Evolutionary conservation across 805 yeast genomes (phyloP).

Genomic region (Metschnikowia shivogae): DNA sequence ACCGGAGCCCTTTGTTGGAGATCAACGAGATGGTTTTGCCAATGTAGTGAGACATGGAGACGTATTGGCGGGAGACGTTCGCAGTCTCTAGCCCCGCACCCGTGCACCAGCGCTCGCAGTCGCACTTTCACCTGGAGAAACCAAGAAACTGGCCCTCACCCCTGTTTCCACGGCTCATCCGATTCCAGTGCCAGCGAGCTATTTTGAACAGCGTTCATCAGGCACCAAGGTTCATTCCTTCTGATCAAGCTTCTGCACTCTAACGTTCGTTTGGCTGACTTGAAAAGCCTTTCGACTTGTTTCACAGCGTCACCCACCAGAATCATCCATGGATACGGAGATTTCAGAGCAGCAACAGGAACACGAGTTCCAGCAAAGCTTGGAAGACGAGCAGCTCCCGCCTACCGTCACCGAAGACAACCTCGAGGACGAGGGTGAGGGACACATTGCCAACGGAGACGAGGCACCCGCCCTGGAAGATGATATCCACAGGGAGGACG

Average conservation of each 20-base stretch:
- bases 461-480: slow-evolving; percentile 7
- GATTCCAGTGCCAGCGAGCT: too few species aligned
- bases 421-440: slow-evolving; percentile 14
- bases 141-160: too few species aligned
- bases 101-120: slow-evolving; percentile 1
- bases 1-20: slow-evolving; percentile 76
- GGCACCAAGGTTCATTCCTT: too few species aligned
- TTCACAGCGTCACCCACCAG: too few species aligned
- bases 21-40: slow-evolving; percentile 85
- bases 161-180: too few species aligned
- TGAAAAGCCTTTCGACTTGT: too few species aligned
- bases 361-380: slow-evolving; percentile 11
- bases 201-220: too few species aligned
- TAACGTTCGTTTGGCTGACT: too few species aligned
- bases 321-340: neutral
- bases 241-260: too few species aligned
- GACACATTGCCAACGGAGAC: slow-evolving; percentile 9
- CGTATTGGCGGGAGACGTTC: neutral
- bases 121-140: too few species aligned
- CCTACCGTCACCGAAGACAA: slow-evolving; percentile 11
- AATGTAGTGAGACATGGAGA: slow-evolving; percentile 79
- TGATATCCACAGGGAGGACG: neutral
- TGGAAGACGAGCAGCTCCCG: slow-evolving; percentile 16
- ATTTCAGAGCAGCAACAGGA: slow-evolving; percentile 10
- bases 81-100: neutral